These are phyloP conservation scores for Truncatella angustata DNA, from an alignment of 2,329 filamentous ascomycete species.

Conservation along the genomic window DNA sequence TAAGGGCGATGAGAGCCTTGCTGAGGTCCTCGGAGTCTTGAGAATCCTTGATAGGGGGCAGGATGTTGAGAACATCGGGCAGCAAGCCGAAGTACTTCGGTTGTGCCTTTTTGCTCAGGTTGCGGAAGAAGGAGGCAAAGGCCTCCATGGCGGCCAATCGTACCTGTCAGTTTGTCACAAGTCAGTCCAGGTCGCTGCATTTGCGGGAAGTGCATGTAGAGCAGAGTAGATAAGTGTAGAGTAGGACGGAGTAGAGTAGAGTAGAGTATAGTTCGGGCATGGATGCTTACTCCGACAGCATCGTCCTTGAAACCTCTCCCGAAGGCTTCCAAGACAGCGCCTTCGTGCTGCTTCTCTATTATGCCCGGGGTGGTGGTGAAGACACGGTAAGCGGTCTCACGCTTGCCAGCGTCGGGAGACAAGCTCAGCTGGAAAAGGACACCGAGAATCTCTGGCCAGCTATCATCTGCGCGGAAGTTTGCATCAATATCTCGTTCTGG, in stretches of 20 bases:
- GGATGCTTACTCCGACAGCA: slow-evolving; percentile 72
- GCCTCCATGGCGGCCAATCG: slow-evolving; percentile 94
- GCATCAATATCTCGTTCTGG: slow-evolving; percentile 10
- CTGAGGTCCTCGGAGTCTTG: slow-evolving; percentile 89
- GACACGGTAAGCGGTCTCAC: slow-evolving; percentile 91
- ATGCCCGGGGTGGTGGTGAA: slow-evolving; percentile 93
- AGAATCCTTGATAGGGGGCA: slow-evolving; percentile 89
- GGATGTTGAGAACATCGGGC: slow-evolving; percentile 88
- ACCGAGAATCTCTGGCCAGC: slow-evolving; percentile 86
- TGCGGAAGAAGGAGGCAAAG: slow-evolving; percentile 94
- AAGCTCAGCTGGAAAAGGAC: slow-evolving; percentile 89
- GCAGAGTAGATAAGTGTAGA: slow-evolving; percentile 11
- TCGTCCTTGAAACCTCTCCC: slow-evolving; percentile 89
- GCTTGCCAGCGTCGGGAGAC: slow-evolving; percentile 75
- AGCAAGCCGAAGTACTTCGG: slow-evolving; percentile 84
- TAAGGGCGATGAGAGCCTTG: slow-evolving; percentile 84
- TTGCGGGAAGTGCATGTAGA: neutral
- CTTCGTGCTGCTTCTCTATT: slow-evolving; percentile 93
- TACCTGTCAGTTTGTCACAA: slow-evolving; percentile 53
- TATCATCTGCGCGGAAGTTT: slow-evolving; percentile 57
- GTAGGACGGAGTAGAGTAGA: slow-evolving; percentile 8
- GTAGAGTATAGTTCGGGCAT: too few relatives aligned
- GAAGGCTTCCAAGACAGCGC: slow-evolving; percentile 85
- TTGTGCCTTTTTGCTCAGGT: slow-evolving; percentile 83
- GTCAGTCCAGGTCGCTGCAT: neutral